Conservation (phyloP, 352 stramenopile species). For the Phytophthora macrochlamydospora region DNA sequence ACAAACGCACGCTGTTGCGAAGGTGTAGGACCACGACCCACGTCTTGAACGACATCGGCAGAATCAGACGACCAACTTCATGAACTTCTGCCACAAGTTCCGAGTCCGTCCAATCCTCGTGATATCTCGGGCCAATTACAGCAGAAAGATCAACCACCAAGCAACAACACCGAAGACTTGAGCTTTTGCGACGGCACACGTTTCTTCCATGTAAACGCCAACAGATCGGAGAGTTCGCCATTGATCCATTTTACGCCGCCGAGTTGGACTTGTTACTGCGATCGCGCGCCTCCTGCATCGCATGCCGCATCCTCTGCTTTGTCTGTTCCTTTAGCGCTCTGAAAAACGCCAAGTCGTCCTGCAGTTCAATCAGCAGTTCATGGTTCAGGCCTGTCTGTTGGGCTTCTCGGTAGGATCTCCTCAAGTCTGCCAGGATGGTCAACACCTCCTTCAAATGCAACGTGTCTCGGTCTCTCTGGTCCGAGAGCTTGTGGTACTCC, state of each 20-base stretch:
- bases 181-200: background rate
- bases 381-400: constrained; percentile 56
- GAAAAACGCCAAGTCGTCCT: constrained; percentile 82
- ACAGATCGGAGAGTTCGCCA: background rate
- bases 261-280: constrained; percentile 34
- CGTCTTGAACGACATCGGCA: background rate
- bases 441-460: constrained; percentile 68
- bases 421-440: constrained; percentile 49
- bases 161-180: too few species aligned
- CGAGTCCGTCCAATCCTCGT: background rate
- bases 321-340: constrained; percentile 65
- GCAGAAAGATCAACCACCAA: too few species aligned
- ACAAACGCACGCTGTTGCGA: constrained; percentile 6
- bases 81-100: background rate
- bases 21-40: constrained; percentile 4
- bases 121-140: background rate
- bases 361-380: constrained; percentile 61
- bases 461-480: constrained; percentile 73
- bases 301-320: constrained; percentile 70
- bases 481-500: constrained; percentile 51
- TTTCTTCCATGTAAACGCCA: constrained; percentile 8
- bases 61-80: background rate
- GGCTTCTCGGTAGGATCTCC: constrained; percentile 55
- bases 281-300: constrained; percentile 53
- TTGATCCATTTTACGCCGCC: constrained; percentile 25